A percentile compares a stretch with the other conserved stretches of the same genome.
These are phyloP conservation scores for Kappamyces sp. DNA, from an alignment of 192 early-diverging fungal species.

Conservation along the genomic window DNA sequence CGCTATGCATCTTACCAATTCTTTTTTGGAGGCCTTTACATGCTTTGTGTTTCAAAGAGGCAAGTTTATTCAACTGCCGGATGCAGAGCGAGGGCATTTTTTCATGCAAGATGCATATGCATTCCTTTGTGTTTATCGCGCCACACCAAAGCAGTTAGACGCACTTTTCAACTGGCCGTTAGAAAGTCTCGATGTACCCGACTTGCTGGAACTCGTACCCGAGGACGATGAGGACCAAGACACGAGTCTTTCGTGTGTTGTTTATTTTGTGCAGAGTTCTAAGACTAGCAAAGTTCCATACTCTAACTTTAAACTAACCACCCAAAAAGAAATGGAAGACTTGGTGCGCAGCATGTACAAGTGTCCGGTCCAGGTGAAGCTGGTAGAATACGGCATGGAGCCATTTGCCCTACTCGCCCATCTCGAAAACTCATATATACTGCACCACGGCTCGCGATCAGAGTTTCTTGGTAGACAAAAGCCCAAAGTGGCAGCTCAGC, in stretches of 20 bases:
- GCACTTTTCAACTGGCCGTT: background rate
- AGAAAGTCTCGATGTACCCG: background rate
- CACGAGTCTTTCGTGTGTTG: conserved; percentile 39
- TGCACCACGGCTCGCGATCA: conserved; percentile 35
- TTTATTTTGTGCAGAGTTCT: conserved; percentile 50
- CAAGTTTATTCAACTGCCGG: conserved; percentile 35
- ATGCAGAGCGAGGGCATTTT: conserved; percentile 37
- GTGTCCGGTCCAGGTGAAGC: conserved; percentile 30
- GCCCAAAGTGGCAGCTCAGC: background rate
- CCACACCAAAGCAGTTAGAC: conserved; percentile 13
- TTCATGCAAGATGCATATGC: conserved; percentile 43
- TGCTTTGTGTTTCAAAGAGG: conserved; percentile 38
- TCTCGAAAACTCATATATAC: conserved; percentile 33
- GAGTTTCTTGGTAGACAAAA: conserved; percentile 1
- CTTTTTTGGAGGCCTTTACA: conserved; percentile 23
- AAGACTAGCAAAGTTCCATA: conserved; percentile 28
- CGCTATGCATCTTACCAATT: conserved; percentile 28
- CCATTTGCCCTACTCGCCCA: conserved; percentile 45
- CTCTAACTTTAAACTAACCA: conserved; percentile 45
- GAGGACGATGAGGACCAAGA: conserved; percentile 3
- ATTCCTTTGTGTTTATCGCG: conserved; percentile 45
- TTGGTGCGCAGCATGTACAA: conserved; percentile 39
- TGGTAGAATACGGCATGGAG: conserved; percentile 40
- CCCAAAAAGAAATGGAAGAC: conserved; percentile 38
- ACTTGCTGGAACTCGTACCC: background rate